A percentile compares a stretch with the other conserved stretches of the same genome.
phyloP scores from a whole-genome alignment of 1,284 basidiomycete species.

The Malassezia equina region DNA sequence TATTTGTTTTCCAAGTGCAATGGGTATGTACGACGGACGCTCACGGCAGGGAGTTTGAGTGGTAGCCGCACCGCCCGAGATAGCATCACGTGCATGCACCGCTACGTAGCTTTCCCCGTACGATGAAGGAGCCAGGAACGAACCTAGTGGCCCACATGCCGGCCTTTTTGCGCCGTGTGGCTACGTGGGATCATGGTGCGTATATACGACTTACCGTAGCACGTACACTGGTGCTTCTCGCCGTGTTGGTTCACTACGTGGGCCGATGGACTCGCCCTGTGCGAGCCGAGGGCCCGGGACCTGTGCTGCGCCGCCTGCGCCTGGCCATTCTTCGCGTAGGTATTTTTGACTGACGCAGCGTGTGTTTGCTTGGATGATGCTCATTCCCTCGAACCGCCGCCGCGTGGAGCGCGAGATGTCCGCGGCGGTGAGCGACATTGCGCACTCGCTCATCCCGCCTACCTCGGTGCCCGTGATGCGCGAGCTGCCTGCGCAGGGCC shows the following conservation, averaged over 20 bases:
- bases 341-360: not conserved
- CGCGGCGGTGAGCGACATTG: constrained; percentile 34
- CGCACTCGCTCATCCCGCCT: constrained; percentile 35
- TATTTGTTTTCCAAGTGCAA: constrained; percentile 94
- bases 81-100: not conserved
- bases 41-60: constrained; percentile 15
- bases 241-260: constrained; percentile 8
- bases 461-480: constrained; percentile 22
- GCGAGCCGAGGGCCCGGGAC: constrained; percentile 1
- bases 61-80: constrained; percentile 1
- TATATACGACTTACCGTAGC: not conserved
- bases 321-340: not conserved
- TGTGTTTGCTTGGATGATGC: constrained; percentile 28
- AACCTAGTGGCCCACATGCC: no score
- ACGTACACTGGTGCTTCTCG: constrained; percentile 3
- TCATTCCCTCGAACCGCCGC: constrained; percentile 34
- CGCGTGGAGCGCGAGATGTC: constrained; percentile 36
- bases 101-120: not conserved
- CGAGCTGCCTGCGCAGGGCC: constrained; percentile 32
- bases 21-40: constrained; percentile 35
- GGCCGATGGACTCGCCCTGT: constrained; percentile 5
- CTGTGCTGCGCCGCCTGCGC: not conserved
- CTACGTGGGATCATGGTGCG: not conserved
- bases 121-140: not conserved
- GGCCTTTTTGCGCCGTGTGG: no score